Base-by-base conservation (phyloP, 2,329 filamentous ascomycete genomes). In the Elsinoe perseae region DNA sequence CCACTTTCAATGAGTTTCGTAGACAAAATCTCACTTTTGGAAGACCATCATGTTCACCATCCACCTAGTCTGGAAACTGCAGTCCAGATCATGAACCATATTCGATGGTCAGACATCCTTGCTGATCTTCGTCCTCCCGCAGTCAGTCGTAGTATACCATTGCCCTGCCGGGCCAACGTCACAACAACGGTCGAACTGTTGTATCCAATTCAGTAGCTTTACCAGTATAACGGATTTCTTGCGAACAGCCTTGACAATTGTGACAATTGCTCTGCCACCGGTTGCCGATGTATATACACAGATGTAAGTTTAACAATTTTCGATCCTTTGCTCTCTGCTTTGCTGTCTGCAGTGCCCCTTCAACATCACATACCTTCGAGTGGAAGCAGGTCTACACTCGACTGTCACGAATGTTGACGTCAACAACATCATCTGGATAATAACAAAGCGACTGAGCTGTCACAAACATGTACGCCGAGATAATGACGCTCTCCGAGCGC, bases 201-300 rank as follows among this genome's bases (percentile, higher is more conserved):
- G 48, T 38, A 32, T 32, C 48, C 48, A 38, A 52, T 52, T 38
- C 48, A 52, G 48, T 52, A 52, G 25, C 48, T 38, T 36, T 52
- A 9, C 48, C 48, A 52, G 25, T 52, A 52, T 36, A 52, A 52
- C 48, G 48, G 48, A 52, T 52, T 36, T n/a, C 48, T 38, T 52
- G 48, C 48, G 48, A 52, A 52, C 48, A 32, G 48, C 48, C 30
- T 52, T 52, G 46, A 32, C 48, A 20, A 52, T 38, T 38, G 28
- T 52, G 46, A 32, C 48, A 20, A 52, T 38, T 38, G 28, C 48
- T 28, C 28, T 36, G 30, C 5, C 18, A 32, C 30, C 30, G 48
- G 28, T 38, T 21, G 10, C 30, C 48, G 27, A 23, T 52, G 28
- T 52, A 38, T 52, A 52, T 52, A 52, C 32, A 34, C 44, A 50